These are phyloP conservation scores for Chrysanthemum seticuspe DNA, from an alignment of 129 eudicot genomes.

Conservation along the genomic window DNA sequence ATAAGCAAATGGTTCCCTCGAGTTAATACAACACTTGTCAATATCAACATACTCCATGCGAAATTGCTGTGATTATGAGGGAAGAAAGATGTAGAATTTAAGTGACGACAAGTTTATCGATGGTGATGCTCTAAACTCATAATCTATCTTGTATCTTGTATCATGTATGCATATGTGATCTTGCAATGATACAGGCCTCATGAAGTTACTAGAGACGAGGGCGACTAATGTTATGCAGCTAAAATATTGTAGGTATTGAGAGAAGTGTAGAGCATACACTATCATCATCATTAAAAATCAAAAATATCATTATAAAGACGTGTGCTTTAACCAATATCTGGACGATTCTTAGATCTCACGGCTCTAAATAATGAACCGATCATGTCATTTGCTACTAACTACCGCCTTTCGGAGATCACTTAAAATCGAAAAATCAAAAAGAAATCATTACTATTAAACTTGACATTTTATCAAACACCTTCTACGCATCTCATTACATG, in stretches of 20 bases:
- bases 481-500: neutral
- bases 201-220: neutral
- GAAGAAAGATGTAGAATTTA: neutral
- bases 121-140: too few relatives aligned
- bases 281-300: neutral
- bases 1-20: neutral
- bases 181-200: too few relatives aligned
- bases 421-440: neutral
- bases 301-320: too few relatives aligned
- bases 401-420: slow-evolving; percentile 1
- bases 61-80: too few relatives aligned
- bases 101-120: neutral
- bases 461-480: slow-evolving; percentile 21
- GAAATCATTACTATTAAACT: neutral
- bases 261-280: neutral
- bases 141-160: too few relatives aligned
- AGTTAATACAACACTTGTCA: neutral
- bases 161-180: too few relatives aligned
- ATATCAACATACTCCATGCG: neutral
- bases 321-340: neutral
- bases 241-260: neutral
- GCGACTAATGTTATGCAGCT: neutral
- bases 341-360: neutral
- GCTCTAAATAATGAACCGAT: neutral
- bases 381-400: neutral